phyloP scores from a whole-genome alignment of 331 rosid species.

The Saraca asoca region DNA sequence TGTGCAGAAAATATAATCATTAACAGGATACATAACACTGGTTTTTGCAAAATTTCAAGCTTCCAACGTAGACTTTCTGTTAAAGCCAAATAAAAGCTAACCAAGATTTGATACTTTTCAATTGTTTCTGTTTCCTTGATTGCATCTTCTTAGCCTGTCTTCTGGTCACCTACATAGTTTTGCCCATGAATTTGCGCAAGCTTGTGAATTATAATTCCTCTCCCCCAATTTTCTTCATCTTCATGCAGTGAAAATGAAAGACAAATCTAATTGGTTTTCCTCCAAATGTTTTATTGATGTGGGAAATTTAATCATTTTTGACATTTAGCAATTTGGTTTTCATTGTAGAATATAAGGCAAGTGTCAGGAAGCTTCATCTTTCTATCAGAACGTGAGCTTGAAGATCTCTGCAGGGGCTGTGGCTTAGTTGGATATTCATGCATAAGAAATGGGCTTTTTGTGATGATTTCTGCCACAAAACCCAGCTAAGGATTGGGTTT shows the following conservation, averaged over 20 bases:
- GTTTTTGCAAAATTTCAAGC: no score
- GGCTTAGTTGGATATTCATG: slow-evolving; percentile 66
- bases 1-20: no score
- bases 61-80: no score
- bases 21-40: no score
- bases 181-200: background rate
- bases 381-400: slow-evolving; percentile 69
- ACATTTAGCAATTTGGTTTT: slow-evolving; percentile 29
- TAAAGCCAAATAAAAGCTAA: no score
- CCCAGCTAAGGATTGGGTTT: slow-evolving; percentile 49
- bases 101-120: slow-evolving; percentile 1
- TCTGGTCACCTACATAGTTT: background rate
- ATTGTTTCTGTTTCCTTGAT: slow-evolving; percentile 6
- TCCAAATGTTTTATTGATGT: background rate
- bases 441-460: slow-evolving; percentile 67
- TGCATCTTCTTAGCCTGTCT: background rate
- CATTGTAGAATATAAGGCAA: slow-evolving; percentile 50
- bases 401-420: slow-evolving; percentile 76
- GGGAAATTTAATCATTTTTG: slow-evolving; percentile 13
- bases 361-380: slow-evolving; percentile 52
- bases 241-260: background rate
- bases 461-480: slow-evolving; percentile 82
- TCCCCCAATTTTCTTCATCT: no score
- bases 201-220: background rate
- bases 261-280: background rate